A percentile compares a stretch with the other conserved stretches of the same genome.
Conservation (phyloP, 441 rosid genomes). For the Populus hybrid region DNA sequence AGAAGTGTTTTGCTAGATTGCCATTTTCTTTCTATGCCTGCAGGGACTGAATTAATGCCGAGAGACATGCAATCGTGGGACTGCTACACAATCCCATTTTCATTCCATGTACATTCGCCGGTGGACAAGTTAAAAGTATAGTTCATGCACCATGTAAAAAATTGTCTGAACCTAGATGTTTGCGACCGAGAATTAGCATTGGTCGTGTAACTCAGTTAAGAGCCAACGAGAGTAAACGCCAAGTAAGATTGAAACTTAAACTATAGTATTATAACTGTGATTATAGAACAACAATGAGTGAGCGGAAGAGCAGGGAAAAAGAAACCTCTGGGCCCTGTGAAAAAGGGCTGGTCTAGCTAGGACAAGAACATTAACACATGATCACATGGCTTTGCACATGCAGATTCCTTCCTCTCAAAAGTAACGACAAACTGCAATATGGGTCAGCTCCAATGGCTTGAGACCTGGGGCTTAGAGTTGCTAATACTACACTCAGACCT, state of each 20-base stretch:
- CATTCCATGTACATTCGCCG: background rate
- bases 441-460: background rate
- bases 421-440: slow-evolving; percentile 20
- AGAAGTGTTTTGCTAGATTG: background rate
- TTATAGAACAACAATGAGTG: background rate
- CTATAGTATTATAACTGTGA: background rate
- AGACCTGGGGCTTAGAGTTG: background rate
- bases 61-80: background rate
- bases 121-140: background rate
- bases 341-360: slow-evolving; percentile 15
- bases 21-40: background rate
- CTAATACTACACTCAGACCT: slow-evolving; percentile 4
- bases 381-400: slow-evolving; percentile 65
- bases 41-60: background rate
- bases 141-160: background rate
- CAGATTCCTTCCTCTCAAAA: slow-evolving; percentile 5
- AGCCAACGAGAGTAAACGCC: background rate
- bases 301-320: background rate
- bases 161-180: background rate
- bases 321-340: slow-evolving; percentile 21
- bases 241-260: background rate
- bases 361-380: slow-evolving; percentile 41
- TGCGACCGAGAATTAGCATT: background rate
- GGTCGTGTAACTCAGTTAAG: background rate
- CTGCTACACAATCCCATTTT: background rate